phyloP scores from a whole-genome alignment of 2,329 filamentous ascomycete species.

The Pseudopyricularia javanii region DNA sequence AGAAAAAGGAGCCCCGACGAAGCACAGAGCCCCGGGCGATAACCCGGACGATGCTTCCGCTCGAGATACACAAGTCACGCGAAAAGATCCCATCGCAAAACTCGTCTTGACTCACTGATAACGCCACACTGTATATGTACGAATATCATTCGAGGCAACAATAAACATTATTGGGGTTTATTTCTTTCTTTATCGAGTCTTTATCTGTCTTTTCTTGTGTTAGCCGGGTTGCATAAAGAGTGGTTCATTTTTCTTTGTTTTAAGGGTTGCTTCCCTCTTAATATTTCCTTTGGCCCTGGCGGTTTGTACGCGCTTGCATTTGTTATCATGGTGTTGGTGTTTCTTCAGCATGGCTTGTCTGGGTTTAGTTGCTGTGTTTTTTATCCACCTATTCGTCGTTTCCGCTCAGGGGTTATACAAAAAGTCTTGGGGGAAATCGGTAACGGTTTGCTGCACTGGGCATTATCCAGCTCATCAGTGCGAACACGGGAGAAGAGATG shows the following conservation, averaged over 20 bases:
- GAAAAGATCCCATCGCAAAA: neutral
- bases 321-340: neutral
- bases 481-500: neutral
- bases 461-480: neutral
- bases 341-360: neutral
- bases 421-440: neutral
- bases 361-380: neutral
- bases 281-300: constrained; percentile 1
- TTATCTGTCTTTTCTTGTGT: constrained; percentile 1
- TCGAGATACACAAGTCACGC: neutral
- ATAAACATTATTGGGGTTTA: constrained; percentile 1
- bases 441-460: neutral
- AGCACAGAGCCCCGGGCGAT: too few species aligned
- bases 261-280: neutral
- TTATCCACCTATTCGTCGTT: constrained; percentile 5
- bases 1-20: neutral
- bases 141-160: constrained; percentile 3
- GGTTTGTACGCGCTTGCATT: neutral
- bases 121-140: constrained; percentile 5
- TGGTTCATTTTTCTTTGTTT: constrained; percentile 1
- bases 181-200: constrained; percentile 1
- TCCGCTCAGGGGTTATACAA: constrained; percentile 5
- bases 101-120: neutral
- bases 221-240: constrained; percentile 1
- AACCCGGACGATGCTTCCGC: neutral